A percentile compares a stretch with the other conserved stretches of the same genome.
phyloP scores from a whole-genome alignment of 352 stramenopile species.

The Pythium coloratum region DNA sequence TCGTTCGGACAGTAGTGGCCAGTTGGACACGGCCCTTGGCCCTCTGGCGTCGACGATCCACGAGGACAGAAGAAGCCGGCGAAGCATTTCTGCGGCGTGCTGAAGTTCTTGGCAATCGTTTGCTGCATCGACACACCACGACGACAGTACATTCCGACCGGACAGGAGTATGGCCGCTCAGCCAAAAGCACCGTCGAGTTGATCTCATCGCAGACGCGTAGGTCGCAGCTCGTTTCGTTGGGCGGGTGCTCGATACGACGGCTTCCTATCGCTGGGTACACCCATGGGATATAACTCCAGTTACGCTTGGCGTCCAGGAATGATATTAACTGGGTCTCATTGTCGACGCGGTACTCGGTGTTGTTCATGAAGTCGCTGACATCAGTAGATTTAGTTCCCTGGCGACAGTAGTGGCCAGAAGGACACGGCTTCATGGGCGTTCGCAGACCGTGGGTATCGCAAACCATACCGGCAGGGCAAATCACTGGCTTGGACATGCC shows the following conservation, averaged over 20 bases:
- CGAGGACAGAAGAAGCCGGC: conserved; percentile 96
- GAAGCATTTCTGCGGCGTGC: conserved; percentile 94
- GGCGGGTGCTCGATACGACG: conserved; percentile 69
- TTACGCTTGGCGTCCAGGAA: conserved; percentile 51
- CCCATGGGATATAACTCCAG: conserved; percentile 51
- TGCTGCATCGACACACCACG: conserved; percentile 76
- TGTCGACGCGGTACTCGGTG: conserved; percentile 53
- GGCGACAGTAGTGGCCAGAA: conserved; percentile 91
- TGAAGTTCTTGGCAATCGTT: conserved; percentile 86
- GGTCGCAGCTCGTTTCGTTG: conserved; percentile 43
- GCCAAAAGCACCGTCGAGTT: conserved; percentile 51
- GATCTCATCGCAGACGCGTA: conserved; percentile 51
- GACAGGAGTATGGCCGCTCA: conserved; percentile 94
- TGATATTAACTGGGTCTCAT: conserved; percentile 59
- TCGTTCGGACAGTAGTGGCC: conserved; percentile 94
- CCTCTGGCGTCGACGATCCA: conserved; percentile 91
- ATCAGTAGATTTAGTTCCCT: conserved; percentile 90
- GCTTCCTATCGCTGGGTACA: conserved; percentile 49
- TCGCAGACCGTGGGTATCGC: conserved; percentile 85
- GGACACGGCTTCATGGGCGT: conserved; percentile 85
- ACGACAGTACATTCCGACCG: conserved; percentile 92
- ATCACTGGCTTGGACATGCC: conserved; percentile 88
- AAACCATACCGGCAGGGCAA: conserved; percentile 93
- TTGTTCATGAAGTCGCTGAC: conserved; percentile 64
- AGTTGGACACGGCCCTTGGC: conserved; percentile 92